Evolutionary conservation across 306 rosid species (phyloP).

Genomic region (Castanea crenata): DNA sequence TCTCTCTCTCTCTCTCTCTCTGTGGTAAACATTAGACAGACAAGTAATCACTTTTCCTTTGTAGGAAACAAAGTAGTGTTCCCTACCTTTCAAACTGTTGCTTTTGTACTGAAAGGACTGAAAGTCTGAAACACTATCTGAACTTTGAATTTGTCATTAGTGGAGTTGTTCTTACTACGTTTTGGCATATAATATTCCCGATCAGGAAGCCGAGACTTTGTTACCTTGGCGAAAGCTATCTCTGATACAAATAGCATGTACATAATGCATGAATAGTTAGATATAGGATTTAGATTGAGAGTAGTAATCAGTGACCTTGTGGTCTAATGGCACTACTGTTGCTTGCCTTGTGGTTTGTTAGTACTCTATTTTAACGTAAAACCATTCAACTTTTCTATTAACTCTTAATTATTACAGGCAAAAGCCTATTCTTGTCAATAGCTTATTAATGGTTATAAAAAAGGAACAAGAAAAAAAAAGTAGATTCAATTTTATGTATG

Average conservation of each 20-base stretch:
- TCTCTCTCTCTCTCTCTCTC: too few relatives aligned
- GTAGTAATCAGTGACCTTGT: background rate
- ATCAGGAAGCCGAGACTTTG: background rate
- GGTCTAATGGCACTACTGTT: background rate
- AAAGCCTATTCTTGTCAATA: background rate
- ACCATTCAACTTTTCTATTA: background rate
- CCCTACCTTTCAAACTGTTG: background rate
- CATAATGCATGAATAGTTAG: background rate
- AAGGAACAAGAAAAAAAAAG: background rate
- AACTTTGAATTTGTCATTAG: background rate
- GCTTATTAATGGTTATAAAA: background rate
- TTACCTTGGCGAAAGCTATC: too few relatives aligned
- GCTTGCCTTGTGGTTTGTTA: too few relatives aligned
- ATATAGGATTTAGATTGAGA: background rate
- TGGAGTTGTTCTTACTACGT: background rate
- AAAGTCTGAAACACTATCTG: background rate
- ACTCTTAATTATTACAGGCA: background rate
- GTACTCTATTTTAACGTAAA: background rate
- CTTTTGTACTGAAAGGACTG: background rate
- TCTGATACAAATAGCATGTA: background rate
- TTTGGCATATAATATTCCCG: background rate
- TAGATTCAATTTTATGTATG: background rate
- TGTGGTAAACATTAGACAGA: background rate
- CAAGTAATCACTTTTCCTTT: background rate
- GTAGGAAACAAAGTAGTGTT: background rate